Evolutionary conservation across 371 early-diverging fungal species (phyloP), one percentile per base, ranked within the genome.

Genomic region (Fennellomyces sp.): DNA sequence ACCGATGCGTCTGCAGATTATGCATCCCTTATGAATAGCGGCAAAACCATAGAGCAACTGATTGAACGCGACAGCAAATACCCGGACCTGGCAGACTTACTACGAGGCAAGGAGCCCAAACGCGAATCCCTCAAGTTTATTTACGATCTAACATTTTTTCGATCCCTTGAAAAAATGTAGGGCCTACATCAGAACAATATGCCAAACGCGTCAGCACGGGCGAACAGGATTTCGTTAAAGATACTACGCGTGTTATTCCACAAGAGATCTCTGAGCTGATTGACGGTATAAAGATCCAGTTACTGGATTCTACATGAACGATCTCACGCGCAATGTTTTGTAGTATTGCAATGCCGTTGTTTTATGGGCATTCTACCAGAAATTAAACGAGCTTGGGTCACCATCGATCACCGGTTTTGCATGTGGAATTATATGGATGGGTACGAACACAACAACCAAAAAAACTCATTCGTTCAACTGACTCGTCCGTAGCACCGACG

Each of bases 361-460:
- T 95, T 90, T 70, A 88, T 94, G 87, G 96, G 96, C 1, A 65
- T 95, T 21, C 90, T 94, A 30, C 88, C 91, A 12, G 90, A 91
- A 60, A 87, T 93, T 52, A 66, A 80, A 28, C 81, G 88, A 27
- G 92, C 87, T 12, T 93, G 91, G 91, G 81, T 92, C 15, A 87
- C 91, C 10, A 84, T 92, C 42, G 93, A 93, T 76, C 75, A 89
- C 66, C 70, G 86, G 21, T 76, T 92, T 49, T 90, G 79, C 60
- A 64, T 93, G 52, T 92, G 92, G 93, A 89, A 95, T 69, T 94
- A 91, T 67, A 69, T 71, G 19, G 83, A 81, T 30, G 86, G 82
- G 75, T 78, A 71, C n/a, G n/a, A n/a, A n/a, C n/a, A n/a, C n/a
- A 65, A 26, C 2, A n/a, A 23, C 25, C 2, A 42, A 30, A 28